Conservation (phyloP, 2,329 filamentous ascomycete species). For the Pseudogymnoascus sp. region DNA sequence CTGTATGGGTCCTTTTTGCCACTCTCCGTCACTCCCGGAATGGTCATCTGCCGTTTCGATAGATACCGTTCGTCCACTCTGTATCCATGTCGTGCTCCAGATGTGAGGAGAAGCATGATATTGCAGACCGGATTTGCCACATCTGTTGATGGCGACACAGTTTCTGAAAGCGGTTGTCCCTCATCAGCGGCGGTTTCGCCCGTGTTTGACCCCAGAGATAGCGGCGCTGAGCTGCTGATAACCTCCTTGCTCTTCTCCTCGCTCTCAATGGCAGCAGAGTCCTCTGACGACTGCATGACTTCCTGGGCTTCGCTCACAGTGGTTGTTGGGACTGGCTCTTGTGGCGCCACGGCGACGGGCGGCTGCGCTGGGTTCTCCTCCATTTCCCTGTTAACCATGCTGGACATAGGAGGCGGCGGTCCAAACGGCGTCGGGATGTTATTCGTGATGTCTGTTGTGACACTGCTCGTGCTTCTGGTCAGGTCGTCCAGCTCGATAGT, state of each 20-base stretch:
- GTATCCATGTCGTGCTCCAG: constrained; percentile 78
- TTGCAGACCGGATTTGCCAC: constrained; percentile 45
- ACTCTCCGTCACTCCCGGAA: constrained; percentile 54
- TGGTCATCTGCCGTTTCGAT: constrained; percentile 66
- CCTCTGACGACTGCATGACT: neutral
- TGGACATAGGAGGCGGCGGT: neutral
- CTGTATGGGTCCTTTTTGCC: constrained; percentile 69
- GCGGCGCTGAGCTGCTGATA: neutral
- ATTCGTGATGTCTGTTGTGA: neutral
- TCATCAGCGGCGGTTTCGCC: neutral
- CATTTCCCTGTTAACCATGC: constrained; percentile 3
- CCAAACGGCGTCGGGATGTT: constrained; percentile 2
- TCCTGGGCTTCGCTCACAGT: neutral
- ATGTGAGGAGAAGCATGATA: constrained; percentile 78
- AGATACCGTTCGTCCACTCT: constrained; percentile 84
- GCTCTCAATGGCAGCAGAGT: neutral
- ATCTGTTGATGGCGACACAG: constrained; percentile 12
- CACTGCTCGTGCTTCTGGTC: constrained; percentile 7
- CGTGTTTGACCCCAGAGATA: neutral
- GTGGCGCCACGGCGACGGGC: neutral
- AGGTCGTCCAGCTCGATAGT: constrained; percentile 7
- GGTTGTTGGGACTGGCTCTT: neutral
- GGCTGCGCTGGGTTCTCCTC: constrained; percentile 5
- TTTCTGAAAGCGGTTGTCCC: neutral
- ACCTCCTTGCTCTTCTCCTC: constrained; percentile 8